Evolutionary conservation across 768 basidiomycete genomes (phyloP).

Genomic region (Antrodiella citrinella): DNA sequence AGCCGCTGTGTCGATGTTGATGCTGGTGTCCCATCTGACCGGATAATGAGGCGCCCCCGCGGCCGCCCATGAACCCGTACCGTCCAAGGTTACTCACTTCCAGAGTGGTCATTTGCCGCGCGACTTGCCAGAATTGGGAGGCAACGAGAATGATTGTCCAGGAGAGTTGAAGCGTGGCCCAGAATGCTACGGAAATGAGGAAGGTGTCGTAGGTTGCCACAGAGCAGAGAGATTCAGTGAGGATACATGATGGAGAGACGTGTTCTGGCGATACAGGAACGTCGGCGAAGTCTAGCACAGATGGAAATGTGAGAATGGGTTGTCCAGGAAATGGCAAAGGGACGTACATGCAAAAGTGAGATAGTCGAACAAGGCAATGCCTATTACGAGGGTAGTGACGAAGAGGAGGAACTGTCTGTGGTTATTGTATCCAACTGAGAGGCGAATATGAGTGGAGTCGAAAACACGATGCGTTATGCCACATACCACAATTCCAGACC

Average conservation of each 20-base stretch:
- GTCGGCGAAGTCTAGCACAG: slow-evolving; percentile 44
- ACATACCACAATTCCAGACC: slow-evolving; percentile 96
- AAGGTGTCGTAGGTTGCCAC: slow-evolving; percentile 72
- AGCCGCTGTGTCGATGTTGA: slow-evolving; percentile 19
- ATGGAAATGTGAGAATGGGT: slow-evolving; percentile 1
- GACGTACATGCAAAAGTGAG: slow-evolving; percentile 75
- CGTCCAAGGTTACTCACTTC: slow-evolving; percentile 94
- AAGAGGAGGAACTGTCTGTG: slow-evolving; percentile 97
- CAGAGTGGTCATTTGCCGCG: slow-evolving; percentile 90
- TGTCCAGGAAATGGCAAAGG: not conserved
- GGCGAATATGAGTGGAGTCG: slow-evolving; percentile 4
- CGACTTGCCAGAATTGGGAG: slow-evolving; percentile 87
- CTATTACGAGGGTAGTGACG: slow-evolving; percentile 75
- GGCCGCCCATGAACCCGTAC: slow-evolving; percentile 95
- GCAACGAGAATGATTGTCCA: slow-evolving; percentile 88
- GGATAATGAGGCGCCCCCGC: slow-evolving; percentile 57
- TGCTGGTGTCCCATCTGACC: slow-evolving; percentile 80
- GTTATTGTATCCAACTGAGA: slow-evolving; percentile 79
- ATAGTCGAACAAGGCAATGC: slow-evolving; percentile 76
- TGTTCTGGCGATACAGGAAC: slow-evolving; percentile 27
- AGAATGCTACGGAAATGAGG: slow-evolving; percentile 71
- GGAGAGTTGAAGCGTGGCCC: slow-evolving; percentile 90
- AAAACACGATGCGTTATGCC: not conserved
- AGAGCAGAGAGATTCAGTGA: slow-evolving; percentile 62
- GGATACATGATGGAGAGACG: slow-evolving; percentile 55